phyloP scores from a whole-genome alignment of 2,329 filamentous ascomycete genomes.

The Trichoderma harzianum region DNA sequence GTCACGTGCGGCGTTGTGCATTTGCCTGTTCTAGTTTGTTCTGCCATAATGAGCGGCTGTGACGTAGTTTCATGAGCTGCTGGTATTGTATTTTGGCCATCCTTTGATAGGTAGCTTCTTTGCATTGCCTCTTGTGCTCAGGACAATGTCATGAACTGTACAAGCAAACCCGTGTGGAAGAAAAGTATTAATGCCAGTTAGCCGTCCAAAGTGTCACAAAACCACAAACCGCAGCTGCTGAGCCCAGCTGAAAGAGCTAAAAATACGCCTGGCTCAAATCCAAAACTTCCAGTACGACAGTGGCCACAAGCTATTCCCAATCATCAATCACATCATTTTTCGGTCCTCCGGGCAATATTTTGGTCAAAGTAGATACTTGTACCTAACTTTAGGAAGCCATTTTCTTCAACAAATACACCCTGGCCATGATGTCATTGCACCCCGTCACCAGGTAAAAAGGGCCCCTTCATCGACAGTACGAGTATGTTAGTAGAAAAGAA shows the following conservation, averaged over 20 bases:
- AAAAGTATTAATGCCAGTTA: background rate
- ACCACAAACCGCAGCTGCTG: background rate
- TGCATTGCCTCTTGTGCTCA: background rate
- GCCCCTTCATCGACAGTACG: background rate
- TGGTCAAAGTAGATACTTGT: background rate
- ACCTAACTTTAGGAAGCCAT: background rate
- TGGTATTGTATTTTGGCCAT: background rate
- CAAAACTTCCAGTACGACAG: background rate
- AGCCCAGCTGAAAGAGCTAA: background rate
- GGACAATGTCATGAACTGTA: background rate
- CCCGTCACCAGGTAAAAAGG: background rate
- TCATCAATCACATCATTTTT: background rate
- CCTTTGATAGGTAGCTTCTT: background rate
- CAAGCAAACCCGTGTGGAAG: background rate
- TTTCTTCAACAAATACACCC: background rate
- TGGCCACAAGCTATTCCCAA: background rate
- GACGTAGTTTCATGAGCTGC: background rate
- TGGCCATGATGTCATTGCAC: background rate
- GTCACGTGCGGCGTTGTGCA: conserved; percentile 17
- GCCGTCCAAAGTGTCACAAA: background rate
- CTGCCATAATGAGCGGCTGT: background rate
- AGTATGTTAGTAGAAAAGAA: background rate
- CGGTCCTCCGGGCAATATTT: background rate
- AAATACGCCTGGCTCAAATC: background rate
- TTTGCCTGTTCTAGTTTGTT: background rate